Evolutionary conservation across 805 yeast genomes (phyloP).

Genomic region (Starmerella ratchasimensis): DNA sequence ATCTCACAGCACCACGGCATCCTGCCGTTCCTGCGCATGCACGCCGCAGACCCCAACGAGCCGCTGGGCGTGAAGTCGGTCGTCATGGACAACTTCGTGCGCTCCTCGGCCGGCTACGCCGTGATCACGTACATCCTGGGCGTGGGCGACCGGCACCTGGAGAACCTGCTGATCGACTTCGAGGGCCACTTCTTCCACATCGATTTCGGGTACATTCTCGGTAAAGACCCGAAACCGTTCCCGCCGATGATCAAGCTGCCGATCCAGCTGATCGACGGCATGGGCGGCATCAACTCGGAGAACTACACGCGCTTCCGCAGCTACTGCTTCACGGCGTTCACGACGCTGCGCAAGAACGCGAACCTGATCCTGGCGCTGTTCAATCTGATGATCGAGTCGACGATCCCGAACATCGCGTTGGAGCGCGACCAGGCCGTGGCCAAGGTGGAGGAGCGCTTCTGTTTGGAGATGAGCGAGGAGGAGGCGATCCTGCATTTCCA

Average conservation of each 20-base stretch:
- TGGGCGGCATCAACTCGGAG: slow-evolving; percentile 84
- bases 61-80: slow-evolving; percentile 37
- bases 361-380: slow-evolving; percentile 80
- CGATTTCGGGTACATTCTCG: slow-evolving; percentile 91
- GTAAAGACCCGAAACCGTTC: slow-evolving; percentile 95
- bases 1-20: slow-evolving; percentile 64
- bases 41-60: slow-evolving; percentile 40
- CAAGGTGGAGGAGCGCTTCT: slow-evolving; percentile 87
- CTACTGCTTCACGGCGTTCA: slow-evolving; percentile 88
- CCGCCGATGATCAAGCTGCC: slow-evolving; percentile 98
- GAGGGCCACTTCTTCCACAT: slow-evolving; percentile 93
- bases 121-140: slow-evolving; percentile 89
- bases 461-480: slow-evolving; percentile 85
- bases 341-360: slow-evolving; percentile 77
- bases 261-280: slow-evolving; percentile 90
- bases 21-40: slow-evolving; percentile 50
- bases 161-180: slow-evolving; percentile 66
- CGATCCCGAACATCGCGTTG: slow-evolving; percentile 73
- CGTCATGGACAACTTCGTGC: slow-evolving; percentile 85
- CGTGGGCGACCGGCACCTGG: slow-evolving; percentile 94
- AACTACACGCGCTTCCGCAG: slow-evolving; percentile 78
- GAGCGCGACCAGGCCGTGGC: slow-evolving; percentile 80
- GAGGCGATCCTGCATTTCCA: slow-evolving; percentile 94
- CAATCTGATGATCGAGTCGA: slow-evolving; percentile 86
- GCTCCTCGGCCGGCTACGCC: slow-evolving; percentile 95